Base-by-base conservation (phyloP, 306 rosid species). In the Spatholobus suberectus region DNA sequence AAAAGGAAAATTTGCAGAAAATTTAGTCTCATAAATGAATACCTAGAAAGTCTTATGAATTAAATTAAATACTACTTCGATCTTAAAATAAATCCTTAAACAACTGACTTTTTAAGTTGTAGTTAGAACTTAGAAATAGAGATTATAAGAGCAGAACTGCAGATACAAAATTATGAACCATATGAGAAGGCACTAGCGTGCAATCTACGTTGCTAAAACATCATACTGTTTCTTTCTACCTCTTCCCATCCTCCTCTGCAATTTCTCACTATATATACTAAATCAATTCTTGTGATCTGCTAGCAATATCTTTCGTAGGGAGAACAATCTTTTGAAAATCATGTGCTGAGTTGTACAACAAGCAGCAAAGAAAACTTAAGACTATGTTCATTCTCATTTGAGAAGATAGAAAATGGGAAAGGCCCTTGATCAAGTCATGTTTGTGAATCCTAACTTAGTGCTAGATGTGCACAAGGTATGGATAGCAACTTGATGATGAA, bases 111-210 rank as follows among this genome's bases (percentile, higher is more conserved):
- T 29, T 73, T 8, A 73, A 32, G 3, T 52, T 29, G 27, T 65
- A 73, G 51, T 47, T 12, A 49, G 43, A 73, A 63, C n/a, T n/a
- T n/a, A n/a, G n/a, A n/a, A n/a, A 74, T 12, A 49, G n/a, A 46
- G 40, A 62, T 10, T 61, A 35, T 10, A 73, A 37, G 47, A 37
- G 76, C 59, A 24, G 67, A 59, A 59, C 18, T 13, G 67, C 8
- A 59, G 27, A 65, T 51, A 65, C 11, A 24, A 65, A 49, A 11
- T 46, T 46, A 46, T 46, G 58, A 54, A 79, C 54, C 70, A 27
- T 11, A 70, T 17, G 44, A 79, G 46, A 69, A 69, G 38, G 35
- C 32, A 73, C 55, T 49, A 81, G 9, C 13, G 14, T 49, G 12
- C 54, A 44, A 34, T 18, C 54, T 9, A 44, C 7, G 12, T 47